Percentiles rank a stretch among this genome's conserved stretches.
phyloP scores from a whole-genome alignment of 352 stramenopile species.

The Phytophthora capsici region DNA sequence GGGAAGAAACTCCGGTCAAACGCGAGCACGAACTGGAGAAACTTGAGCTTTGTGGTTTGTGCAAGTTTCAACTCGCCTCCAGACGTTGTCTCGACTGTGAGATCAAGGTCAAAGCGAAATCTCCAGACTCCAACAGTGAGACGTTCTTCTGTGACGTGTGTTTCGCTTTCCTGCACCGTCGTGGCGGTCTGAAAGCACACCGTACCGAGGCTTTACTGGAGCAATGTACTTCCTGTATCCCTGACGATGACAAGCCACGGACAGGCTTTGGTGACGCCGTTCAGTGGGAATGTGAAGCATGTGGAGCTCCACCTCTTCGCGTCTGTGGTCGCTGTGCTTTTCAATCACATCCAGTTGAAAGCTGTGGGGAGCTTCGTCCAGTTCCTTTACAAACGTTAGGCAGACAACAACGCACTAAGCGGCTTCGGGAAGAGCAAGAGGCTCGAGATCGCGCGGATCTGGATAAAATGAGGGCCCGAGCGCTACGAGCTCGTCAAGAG shows the following conservation, averaged over 20 bases:
- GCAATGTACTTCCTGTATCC: conserved; percentile 45
- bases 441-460: conserved; percentile 53
- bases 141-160: conserved; percentile 70
- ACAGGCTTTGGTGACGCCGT: conserved; percentile 33
- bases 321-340: conserved; percentile 55
- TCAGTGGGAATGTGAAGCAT: conserved; percentile 56
- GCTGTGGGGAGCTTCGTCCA: conserved; percentile 44
- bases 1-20: not conserved
- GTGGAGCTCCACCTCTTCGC: conserved; percentile 28
- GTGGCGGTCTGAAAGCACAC: conserved; percentile 52
- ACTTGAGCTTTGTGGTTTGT: conserved; percentile 59
- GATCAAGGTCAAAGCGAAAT: not conserved
- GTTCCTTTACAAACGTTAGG: conserved; percentile 45
- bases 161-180: conserved; percentile 61
- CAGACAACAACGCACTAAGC: conserved; percentile 49
- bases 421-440: conserved; percentile 42
- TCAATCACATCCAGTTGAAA: conserved; percentile 48
- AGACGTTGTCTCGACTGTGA: conserved; percentile 54
- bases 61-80: conserved; percentile 70
- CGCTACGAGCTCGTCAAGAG: conserved; percentile 35
- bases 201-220: conserved; percentile 50
- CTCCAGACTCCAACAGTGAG: conserved; percentile 20
- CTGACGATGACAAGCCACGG: conserved; percentile 14
- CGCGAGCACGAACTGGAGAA: conserved; percentile 46
- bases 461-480: conserved; percentile 45